Evolutionary conservation across 805 yeast species (phyloP), one percentile per base, ranked within the genome.

Genomic region (Yamadazyma olivae): DNA sequence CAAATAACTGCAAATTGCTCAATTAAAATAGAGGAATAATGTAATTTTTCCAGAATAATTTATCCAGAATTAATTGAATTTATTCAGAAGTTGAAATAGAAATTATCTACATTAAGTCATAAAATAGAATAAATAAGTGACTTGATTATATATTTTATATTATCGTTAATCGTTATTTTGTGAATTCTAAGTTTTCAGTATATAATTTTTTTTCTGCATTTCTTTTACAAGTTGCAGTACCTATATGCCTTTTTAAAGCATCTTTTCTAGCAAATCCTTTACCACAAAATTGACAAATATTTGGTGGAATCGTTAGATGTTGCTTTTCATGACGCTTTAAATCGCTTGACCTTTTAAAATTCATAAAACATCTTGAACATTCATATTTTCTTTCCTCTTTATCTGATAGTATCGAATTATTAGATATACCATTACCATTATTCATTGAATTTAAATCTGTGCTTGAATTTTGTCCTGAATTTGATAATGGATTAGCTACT

Each of bases 251-350:
- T 53, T 83, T 84, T 48, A 84, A 64, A 0, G 93, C 93, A 59
- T 84, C 95, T 49, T 82, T 83, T 32, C 95, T 64, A 2, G 93
- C 91, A 68, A 84, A 84, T 0, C 93, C 90, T 51, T 84, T 84
- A 24, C 86, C 87, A 62, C 95, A 84, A 13, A 69, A 60, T 5
- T 81, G 77, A 57, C 95, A 84, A 31, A 83, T 77, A 51, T 85
- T 81, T 1, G 91, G 90, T 6, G 86, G 75, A 2, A 81, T 76
- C 17, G 79, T 70, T 31, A 81, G 59, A 58, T 84, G 95, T 28
- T 82, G 86, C 51, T 83, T 79, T 48, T 80, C 85, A 51, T 83
- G 93, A 38, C 91, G 69, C 53, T 80, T 79, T 46, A 83, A 66
- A 57, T 83, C 91, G 2, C 81, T 72, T 1, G 83, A 74, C 25